These are phyloP conservation scores for Styphnolobium japonicum DNA, from an alignment of 306 rosid species.

Conservation along the genomic window DNA sequence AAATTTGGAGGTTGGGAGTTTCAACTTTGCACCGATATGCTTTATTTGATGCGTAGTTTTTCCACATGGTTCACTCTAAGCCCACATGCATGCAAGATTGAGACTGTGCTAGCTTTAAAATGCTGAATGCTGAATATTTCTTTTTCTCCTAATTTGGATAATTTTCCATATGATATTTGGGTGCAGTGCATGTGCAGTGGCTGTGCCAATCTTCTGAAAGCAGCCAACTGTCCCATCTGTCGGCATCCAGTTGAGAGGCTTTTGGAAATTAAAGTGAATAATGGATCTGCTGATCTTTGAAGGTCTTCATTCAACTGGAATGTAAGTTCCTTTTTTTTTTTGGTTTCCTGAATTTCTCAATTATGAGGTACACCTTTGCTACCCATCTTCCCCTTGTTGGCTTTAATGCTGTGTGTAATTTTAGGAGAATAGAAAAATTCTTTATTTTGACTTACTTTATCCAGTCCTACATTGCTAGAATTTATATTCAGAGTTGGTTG, in stretches of 20 bases:
- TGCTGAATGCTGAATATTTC: not conserved
- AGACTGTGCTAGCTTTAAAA: not conserved
- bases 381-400: not conserved
- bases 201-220: conserved; percentile 48
- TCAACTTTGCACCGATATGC: not conserved
- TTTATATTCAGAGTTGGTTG: too few species aligned
- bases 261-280: conserved; percentile 42
- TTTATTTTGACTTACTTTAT: too few species aligned
- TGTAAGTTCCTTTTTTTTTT: not conserved
- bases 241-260: conserved; percentile 47
- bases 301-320: not conserved
- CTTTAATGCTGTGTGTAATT: not conserved
- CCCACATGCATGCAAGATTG: not conserved
- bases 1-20: not conserved
- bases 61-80: not conserved
- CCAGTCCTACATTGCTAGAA: too few species aligned
- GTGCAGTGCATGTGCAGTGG: conserved; percentile 59
- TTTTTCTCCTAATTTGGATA: not conserved
- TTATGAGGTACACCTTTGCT: not conserved
- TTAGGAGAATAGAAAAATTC: too few species aligned
- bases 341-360: not conserved
- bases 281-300: conserved; percentile 19
- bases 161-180: not conserved
- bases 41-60: not conserved
- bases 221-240: conserved; percentile 45